phyloP scores from a whole-genome alignment of 179 eudicot genomes.

The Beta macrorhiza region DNA sequence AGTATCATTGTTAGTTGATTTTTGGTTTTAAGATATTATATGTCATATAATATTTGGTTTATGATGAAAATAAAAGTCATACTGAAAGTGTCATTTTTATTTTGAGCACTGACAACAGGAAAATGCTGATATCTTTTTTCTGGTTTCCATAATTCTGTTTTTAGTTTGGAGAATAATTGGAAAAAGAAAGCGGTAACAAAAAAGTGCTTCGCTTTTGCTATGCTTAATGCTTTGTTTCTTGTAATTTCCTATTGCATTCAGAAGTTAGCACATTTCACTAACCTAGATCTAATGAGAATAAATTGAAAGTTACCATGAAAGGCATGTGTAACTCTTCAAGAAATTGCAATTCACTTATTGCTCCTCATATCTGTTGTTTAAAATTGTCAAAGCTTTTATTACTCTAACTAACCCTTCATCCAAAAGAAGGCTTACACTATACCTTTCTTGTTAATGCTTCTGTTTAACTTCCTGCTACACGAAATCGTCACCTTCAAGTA shows the following conservation, averaged over 20 bases:
- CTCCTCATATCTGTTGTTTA: not conserved
- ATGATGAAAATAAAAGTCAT: too few species aligned
- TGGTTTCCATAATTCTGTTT: too few species aligned
- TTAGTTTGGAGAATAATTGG: too few species aligned
- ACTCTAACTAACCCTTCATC: not conserved
- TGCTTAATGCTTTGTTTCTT: not conserved
- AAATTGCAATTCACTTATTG: not conserved
- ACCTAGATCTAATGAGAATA: not conserved
- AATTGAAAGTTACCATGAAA: not conserved
- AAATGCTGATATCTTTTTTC: too few species aligned
- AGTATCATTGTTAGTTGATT: too few species aligned
- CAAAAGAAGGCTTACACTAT: conserved; percentile 3
- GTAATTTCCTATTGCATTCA: not conserved
- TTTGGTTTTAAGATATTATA: too few species aligned
- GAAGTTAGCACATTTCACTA: not conserved
- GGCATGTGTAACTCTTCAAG: not conserved
- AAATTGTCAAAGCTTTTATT: conserved; percentile 5
- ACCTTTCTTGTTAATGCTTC: conserved; percentile 1
- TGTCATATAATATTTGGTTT: too few species aligned
- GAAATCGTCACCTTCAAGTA: conserved; percentile 14
- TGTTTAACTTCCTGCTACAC: conserved; percentile 16
- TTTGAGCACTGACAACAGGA: too few species aligned
- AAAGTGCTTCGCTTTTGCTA: not conserved
- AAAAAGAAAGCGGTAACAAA: too few species aligned
- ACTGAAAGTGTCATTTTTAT: too few species aligned